A percentile compares a stretch with the other conserved stretches of the same genome.
phyloP scores from a whole-genome alignment of 371 early-diverging fungal species.

The Chytridium lagenaria region DNA sequence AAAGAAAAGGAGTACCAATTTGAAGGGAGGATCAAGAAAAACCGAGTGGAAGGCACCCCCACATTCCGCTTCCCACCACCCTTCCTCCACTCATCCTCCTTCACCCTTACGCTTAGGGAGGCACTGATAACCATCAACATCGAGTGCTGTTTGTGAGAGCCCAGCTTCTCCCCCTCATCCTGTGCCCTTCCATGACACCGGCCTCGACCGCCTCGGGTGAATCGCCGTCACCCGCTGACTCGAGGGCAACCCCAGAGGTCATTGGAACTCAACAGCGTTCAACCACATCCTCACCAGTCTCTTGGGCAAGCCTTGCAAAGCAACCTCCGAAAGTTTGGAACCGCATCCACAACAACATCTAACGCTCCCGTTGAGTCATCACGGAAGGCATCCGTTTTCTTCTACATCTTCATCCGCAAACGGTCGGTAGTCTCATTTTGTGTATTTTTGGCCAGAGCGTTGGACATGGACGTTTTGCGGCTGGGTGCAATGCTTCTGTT shows the following conservation, averaged over 20 bases:
- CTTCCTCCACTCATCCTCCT: too few species aligned
- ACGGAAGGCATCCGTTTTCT: neutral
- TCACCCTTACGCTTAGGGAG: too few species aligned
- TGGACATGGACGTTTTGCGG: too few species aligned
- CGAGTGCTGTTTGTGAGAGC: too few species aligned
- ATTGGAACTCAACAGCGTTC: neutral
- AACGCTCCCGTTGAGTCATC: neutral
- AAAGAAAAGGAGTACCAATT: too few species aligned
- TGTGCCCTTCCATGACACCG: neutral
- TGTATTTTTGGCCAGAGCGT: neutral
- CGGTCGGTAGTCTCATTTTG: neutral
- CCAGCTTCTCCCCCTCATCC: too few species aligned
- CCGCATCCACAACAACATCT: neutral
- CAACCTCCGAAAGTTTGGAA: neutral
- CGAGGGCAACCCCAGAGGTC: neutral
- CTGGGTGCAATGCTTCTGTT: too few species aligned
- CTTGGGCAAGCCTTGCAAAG: constrained; percentile 18
- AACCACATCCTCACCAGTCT: neutral
- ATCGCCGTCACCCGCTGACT: neutral
- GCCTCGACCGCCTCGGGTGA: neutral
- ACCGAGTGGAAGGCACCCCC: too few species aligned
- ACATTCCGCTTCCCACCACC: too few species aligned
- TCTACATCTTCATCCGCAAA: neutral
- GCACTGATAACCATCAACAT: too few species aligned
- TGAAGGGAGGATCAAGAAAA: too few species aligned